Conservation (phyloP, 2,329 filamentous ascomycete species). For the Bertia moriformis region DNA sequence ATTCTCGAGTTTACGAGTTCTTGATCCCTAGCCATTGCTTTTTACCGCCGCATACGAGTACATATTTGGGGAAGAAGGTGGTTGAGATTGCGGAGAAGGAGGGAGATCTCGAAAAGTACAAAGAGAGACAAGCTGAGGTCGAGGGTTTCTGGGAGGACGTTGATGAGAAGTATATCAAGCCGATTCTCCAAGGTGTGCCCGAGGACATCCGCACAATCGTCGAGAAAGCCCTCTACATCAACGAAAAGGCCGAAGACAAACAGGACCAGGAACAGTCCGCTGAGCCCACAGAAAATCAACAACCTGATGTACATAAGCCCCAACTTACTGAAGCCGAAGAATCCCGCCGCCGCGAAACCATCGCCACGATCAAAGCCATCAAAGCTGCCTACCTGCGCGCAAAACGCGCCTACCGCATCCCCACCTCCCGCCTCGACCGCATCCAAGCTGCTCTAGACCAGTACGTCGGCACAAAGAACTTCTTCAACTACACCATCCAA, state of each 20-base stretch:
- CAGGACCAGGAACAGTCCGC: neutral
- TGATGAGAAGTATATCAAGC: slow-evolving; percentile 69
- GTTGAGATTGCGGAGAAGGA: slow-evolving; percentile 63
- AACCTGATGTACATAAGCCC: neutral
- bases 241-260: slow-evolving; percentile 7
- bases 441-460: slow-evolving; percentile 61
- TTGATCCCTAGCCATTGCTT: slow-evolving; percentile 87
- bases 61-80: slow-evolving; percentile 71
- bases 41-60: slow-evolving; percentile 78
- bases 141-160: slow-evolving; percentile 69
- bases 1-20: slow-evolving; percentile 95
- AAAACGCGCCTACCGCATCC: slow-evolving; percentile 74
- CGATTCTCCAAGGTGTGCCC: slow-evolving; percentile 45
- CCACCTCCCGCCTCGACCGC: slow-evolving; percentile 52
- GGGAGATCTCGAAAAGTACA: slow-evolving; percentile 54
- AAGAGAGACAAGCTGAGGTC: slow-evolving; percentile 61
- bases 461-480: slow-evolving; percentile 79
- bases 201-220: slow-evolving; percentile 49
- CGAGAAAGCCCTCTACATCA: slow-evolving; percentile 40
- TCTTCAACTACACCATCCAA: slow-evolving; percentile 94
- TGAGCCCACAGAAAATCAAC: slow-evolving; percentile 3
- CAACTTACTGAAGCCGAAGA: neutral
- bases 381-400: slow-evolving; percentile 70
- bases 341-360: slow-evolving; percentile 15
- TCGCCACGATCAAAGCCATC: slow-evolving; percentile 55